Evolutionary conservation across 345 rosid genomes (phyloP), one percentile per base, ranked within the genome.

Genomic region (Psidium friedrichsthalianum): DNA sequence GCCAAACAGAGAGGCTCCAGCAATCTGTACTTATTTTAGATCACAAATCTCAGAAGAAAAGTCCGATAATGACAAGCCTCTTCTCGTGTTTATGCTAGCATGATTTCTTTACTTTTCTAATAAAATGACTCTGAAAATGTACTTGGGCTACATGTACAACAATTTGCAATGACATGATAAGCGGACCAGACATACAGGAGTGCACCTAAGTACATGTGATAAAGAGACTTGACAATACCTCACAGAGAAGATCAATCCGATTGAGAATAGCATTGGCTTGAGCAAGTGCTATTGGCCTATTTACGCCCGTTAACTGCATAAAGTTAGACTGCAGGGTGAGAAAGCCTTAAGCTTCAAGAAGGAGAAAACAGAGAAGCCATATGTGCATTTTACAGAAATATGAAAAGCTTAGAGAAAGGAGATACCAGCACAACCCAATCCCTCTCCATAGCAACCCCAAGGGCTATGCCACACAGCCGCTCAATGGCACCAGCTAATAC

Each of bases 391-490:
- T 22, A 82, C 44, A 5, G 36, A 20, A 53, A 82, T 47, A 82
- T 16, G 44, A 32, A 51, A 82, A 42, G 36, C 69, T 27, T 51
- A 1, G 12, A 84, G 74, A 81, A 54, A 86, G 54, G 89, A 44
- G 85, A 76, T 93, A 97, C 99, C 98, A 94, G 93, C 82, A 97
- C 98, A 86, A 95, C 94, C 99, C 99, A 97, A 83, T 97, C 98
- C 82, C 98, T 95, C 87, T 97, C 99, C 90, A 93, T 90, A 82
- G 98, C 95, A 69, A 97, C 98, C 47, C 98, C 99, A 32, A 94
- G 86, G 54, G 98, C 98, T 80, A 95, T 90, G 55, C 98, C 99
- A 80, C 95, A 92, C 76, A 97, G 89, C 86, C 95, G 92, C 88
- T 97, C 99, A 82, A 97, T 52, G 78, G 98, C 95, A 74, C 98